Evolutionary conservation across 176 grass and related monocot species (phyloP).

Genomic region (Alloteropsis semialata): DNA sequence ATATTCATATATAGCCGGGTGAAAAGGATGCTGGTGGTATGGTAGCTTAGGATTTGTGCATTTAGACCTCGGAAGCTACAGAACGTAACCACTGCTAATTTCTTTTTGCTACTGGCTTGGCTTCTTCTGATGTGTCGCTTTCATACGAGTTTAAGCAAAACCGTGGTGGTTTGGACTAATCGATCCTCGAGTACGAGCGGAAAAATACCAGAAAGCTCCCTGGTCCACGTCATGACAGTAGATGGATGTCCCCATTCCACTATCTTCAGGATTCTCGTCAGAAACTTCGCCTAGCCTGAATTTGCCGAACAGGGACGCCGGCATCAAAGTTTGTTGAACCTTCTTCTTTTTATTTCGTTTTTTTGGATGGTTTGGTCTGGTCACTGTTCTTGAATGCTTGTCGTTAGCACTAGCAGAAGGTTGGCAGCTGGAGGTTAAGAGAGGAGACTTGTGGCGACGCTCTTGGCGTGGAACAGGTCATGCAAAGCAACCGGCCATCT

Average conservation of each 20-base stretch:
- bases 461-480: not conserved
- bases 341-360: not conserved
- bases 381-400: not conserved
- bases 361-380: not conserved
- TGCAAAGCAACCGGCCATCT: not conserved
- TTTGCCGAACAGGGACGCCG: not conserved
- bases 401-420: not conserved
- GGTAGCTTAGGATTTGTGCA: not conserved
- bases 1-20: too few relatives aligned
- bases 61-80: not conserved
- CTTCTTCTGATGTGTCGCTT: constrained; percentile 2
- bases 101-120: not conserved
- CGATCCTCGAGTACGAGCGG: not conserved
- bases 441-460: not conserved
- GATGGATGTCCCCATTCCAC: not conserved
- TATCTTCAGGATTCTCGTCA: not conserved
- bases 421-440: not conserved
- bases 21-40: not conserved
- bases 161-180: constrained; percentile 32
- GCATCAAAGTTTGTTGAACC: not conserved
- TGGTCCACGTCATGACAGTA: not conserved
- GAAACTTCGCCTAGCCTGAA: constrained; percentile 6
- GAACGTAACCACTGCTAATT: not conserved
- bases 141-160: constrained; percentile 40
- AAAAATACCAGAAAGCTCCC: constrained; percentile 1